Evolutionary conservation across 805 yeast species (phyloP), one percentile per base, ranked within the genome.

Genomic region (Lachancea kluyveri): DNA sequence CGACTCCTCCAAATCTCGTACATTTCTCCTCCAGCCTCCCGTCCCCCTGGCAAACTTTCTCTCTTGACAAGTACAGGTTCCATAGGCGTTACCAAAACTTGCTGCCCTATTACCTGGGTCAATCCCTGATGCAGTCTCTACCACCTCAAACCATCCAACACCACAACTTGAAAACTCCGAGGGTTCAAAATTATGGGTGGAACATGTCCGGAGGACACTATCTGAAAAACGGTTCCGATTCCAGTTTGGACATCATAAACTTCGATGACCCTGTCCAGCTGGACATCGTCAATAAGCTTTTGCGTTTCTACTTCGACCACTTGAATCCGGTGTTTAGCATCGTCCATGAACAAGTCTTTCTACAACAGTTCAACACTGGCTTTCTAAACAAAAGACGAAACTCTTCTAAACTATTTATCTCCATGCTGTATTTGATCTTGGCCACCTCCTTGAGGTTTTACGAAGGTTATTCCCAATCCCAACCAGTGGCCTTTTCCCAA

Each of bases 141-240:
- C 54, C 73, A 7, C 41, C 57, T 6, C 53, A 53, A 5, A 59
- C 61, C 11, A 53, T 57, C 35, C 52, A 55, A 28, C 11, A 30
- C 5, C 41, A 50, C 14, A 46, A 56, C 10, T 59, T 73, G 9
- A 44, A 54, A 8, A 39, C 69, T n/a, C 81, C 81, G 4, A 52
- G 81, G 27, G 58, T 65, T n/a, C 79, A 77, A 46, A 69, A 65
- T 30, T 77, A 72, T 43, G 81, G 79, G 10, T 77, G 82, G 81
- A 77, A 77, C 47, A 57, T 75, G 71, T 60, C 69, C n/a, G 82
- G 82, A 1, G 65, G 65, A 17, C 69, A 67, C 43, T 77, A 72
- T 45, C 39, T 74, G 12, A 39, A 37, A 22, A 70, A 70, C 16
- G 6, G 37, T 30, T 8, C 26, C 40, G 5, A 31, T 45, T 14